Percentiles rank a stretch among this genome's conserved stretches.
Evolutionary conservation across 2,329 filamentous ascomycete genomes (phyloP).

Genomic region (Paecilomyces dactylethromorphus): DNA sequence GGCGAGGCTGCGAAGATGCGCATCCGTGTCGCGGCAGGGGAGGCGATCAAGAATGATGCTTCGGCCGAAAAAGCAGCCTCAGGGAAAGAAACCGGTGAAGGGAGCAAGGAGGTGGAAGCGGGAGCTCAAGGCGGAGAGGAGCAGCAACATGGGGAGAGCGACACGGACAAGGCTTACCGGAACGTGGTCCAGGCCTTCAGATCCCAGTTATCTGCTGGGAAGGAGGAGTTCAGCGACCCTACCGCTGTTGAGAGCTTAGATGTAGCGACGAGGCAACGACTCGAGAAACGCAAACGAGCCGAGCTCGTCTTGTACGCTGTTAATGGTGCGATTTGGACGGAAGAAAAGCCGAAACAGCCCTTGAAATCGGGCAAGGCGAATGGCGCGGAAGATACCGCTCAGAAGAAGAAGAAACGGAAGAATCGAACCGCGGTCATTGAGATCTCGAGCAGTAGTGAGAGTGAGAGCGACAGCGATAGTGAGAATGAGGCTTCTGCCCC

Average conservation of each 20-base stretch:
- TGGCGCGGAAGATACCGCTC: constrained; percentile 4
- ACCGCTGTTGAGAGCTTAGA: constrained; percentile 14
- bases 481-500: constrained; percentile 5
- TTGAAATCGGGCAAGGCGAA: background rate
- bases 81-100: constrained; percentile 8
- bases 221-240: constrained; percentile 18
- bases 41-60: constrained; percentile 44
- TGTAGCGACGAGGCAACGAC: constrained; percentile 17
- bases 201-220: constrained; percentile 17
- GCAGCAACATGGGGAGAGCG: background rate
- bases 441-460: constrained; percentile 33
- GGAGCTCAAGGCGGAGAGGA: background rate
- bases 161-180: constrained; percentile 30
- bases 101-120: background rate
- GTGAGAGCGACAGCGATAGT: constrained; percentile 17
- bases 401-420: constrained; percentile 32
- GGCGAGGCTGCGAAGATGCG: constrained; percentile 62
- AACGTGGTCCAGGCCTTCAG: constrained; percentile 48
- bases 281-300: constrained; percentile 30
- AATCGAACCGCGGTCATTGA: constrained; percentile 36
- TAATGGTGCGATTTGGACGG: constrained; percentile 12
- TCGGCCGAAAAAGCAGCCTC: constrained; percentile 5
- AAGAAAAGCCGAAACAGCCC: constrained; percentile 2
- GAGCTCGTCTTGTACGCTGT: constrained; percentile 32
- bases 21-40: constrained; percentile 59